A percentile compares a stretch with the other conserved stretches of the same genome.
Evolutionary conservation across 2,329 filamentous ascomycete genomes (phyloP).

Genomic region (Apiospora rasikravindrae): DNA sequence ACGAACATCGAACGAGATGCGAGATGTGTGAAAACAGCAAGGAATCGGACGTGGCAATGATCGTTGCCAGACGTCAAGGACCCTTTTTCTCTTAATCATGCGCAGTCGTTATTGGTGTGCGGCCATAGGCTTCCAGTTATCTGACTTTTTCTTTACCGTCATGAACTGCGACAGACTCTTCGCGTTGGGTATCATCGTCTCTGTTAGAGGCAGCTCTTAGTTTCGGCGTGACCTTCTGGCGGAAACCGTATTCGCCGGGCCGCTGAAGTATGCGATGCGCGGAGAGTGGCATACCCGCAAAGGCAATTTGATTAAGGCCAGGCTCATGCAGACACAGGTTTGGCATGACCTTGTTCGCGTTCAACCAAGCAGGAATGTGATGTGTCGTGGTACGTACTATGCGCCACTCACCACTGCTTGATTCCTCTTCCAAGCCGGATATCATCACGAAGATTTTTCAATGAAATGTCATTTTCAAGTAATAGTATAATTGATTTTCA

Average conservation of each 20-base stretch:
- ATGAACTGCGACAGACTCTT: neutral
- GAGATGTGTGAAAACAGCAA: neutral
- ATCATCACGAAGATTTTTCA: neutral
- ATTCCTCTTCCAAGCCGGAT: neutral
- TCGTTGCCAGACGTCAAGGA: neutral
- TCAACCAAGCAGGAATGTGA: neutral
- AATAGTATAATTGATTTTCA: neutral
- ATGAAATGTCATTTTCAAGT: neutral
- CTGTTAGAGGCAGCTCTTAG: conserved; percentile 3
- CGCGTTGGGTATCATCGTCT: conserved; percentile 10
- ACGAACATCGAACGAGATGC: neutral
- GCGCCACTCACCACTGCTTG: neutral
- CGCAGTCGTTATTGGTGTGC: neutral
- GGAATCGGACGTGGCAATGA: neutral
- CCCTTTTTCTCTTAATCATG: neutral
- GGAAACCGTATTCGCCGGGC: conserved; percentile 10
- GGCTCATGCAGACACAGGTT: neutral
- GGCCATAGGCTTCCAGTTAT: neutral
- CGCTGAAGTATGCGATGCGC: neutral
- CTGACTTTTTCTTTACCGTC: neutral
- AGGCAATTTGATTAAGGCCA: conserved; percentile 6
- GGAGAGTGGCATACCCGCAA: neutral
- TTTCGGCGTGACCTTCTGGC: conserved; percentile 7
- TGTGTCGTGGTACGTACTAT: neutral
- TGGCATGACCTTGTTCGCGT: neutral